Evolutionary conservation across 495 filamentous ascomycete species (phyloP).

Genomic region (Penicillium canariense): DNA sequence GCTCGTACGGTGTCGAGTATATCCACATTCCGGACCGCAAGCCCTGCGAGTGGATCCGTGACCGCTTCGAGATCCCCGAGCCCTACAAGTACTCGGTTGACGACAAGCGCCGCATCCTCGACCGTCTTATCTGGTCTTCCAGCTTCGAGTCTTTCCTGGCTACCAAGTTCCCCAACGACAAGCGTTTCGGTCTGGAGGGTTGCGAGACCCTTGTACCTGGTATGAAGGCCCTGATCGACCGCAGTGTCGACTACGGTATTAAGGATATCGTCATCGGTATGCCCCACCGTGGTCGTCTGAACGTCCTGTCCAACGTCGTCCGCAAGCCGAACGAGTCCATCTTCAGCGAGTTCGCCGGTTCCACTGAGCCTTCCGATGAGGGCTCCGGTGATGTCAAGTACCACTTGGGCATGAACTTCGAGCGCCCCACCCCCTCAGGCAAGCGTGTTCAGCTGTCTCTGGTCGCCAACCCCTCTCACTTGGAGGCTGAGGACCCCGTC

Average conservation of each 20-base stretch:
- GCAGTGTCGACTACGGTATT: conserved; percentile 95
- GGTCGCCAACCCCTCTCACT: conserved; percentile 96
- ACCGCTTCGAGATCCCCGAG: conserved; percentile 88
- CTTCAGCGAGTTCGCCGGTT: conserved; percentile 95
- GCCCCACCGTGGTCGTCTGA: conserved; percentile 97
- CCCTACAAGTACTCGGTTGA: conserved; percentile 95
- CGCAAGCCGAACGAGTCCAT: conserved; percentile 99
- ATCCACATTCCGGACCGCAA: conserved; percentile 97
- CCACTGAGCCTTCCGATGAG: conserved; percentile 84
- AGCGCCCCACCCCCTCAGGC: conserved; percentile 94
- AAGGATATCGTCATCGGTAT: conserved; percentile 99
- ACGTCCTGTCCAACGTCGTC: conserved; percentile 97
- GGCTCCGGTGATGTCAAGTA: conserved; percentile 99
- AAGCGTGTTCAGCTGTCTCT: conserved; percentile 98
- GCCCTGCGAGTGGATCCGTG: conserved; percentile 96
- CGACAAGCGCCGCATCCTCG: conserved; percentile 94
- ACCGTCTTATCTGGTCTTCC: conserved; percentile 96
- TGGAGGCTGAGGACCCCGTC: conserved; percentile 97
- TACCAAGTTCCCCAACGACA: conserved; percentile 99
- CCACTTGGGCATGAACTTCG: conserved; percentile 99
- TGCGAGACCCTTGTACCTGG: conserved; percentile 94
- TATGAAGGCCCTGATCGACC: conserved; percentile 98
- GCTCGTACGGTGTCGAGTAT: conserved; percentile 94
- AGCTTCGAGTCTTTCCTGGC: conserved; percentile 93
- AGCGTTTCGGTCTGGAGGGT: conserved; percentile 96